phyloP scores from a whole-genome alignment of 1,284 basidiomycete species.

The Sporisorium reilianum region DNA sequence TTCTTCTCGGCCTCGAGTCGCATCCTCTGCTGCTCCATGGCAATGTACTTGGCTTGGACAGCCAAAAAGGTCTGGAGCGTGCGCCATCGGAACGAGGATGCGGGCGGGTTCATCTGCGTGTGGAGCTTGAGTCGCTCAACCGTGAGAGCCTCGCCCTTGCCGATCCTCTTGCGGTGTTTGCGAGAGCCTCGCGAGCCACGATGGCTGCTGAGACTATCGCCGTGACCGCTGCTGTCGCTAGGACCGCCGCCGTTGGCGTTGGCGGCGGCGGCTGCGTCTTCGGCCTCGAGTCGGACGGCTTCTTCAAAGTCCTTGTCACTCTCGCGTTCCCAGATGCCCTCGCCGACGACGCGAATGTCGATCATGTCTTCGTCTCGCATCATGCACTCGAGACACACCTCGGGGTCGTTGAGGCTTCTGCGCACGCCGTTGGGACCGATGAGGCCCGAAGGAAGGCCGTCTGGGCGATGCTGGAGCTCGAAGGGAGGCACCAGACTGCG shows the following conservation, averaged over 20 bases:
- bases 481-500: conserved; percentile 66
- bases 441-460: conserved; percentile 61
- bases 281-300: conserved; percentile 77
- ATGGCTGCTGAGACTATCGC: conserved; percentile 40
- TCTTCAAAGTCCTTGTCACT: conserved; percentile 87
- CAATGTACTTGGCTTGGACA: conserved; percentile 72
- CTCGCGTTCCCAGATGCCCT: conserved; percentile 89
- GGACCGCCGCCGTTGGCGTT: conserved; percentile 9
- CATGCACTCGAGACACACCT: conserved; percentile 95
- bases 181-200: conserved; percentile 36
- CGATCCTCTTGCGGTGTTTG: conserved; percentile 74
- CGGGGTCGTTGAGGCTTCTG: conserved; percentile 70
- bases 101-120: conserved; percentile 78
- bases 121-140: conserved; percentile 79
- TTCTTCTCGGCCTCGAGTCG: conserved; percentile 40
- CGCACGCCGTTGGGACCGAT: conserved; percentile 64
- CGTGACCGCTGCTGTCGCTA: conserved; percentile 23
- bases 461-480: conserved; percentile 66
- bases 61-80: conserved; percentile 72
- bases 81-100: conserved; percentile 72
- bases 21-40: conserved; percentile 69
- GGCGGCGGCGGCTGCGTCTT: conserved; percentile 39
- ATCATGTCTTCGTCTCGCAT: conserved; percentile 99
- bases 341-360: conserved; percentile 87
- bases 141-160: conserved; percentile 69